Conservation (phyloP, 2,329 filamentous ascomycete species). For the Penicillium sp. region DNA sequence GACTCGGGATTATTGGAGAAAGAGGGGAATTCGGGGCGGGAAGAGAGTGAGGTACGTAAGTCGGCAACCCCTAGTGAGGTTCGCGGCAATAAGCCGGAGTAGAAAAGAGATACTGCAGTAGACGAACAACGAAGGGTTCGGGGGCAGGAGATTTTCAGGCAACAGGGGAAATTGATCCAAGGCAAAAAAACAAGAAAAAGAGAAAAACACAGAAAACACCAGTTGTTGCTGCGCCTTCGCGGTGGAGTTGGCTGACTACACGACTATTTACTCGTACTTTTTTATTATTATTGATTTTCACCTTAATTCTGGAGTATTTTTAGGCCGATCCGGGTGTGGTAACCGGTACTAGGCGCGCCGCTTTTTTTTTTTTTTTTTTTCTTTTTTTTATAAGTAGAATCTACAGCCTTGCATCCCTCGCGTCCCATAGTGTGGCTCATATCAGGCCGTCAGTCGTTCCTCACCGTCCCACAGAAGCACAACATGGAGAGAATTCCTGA, state of each 20-base stretch:
- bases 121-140: background rate
- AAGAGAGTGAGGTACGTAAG: conserved; percentile 10
- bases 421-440: background rate
- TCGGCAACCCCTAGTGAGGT: conserved; percentile 6
- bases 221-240: conserved; percentile 22
- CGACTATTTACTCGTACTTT: conserved; percentile 1
- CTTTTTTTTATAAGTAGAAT: too few relatives aligned
- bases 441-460: background rate
- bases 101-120: background rate
- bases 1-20: conserved; percentile 3
- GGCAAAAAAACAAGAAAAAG: background rate
- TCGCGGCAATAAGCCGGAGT: background rate
- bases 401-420: background rate
- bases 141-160: conserved; percentile 2
- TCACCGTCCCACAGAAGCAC: background rate
- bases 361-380: background rate
- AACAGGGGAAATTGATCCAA: background rate
- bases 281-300: too few relatives aligned
- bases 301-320: too few relatives aligned
- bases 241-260: conserved; percentile 19
- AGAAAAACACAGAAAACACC: conserved; percentile 6
- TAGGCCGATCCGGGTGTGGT: background rate
- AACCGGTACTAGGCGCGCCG: background rate
- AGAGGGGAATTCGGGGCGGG: conserved; percentile 4
- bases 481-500: background rate